Evolutionary conservation across 345 rosid species (phyloP), one percentile per base, ranked within the genome.

Genomic region (Salix brachista): DNA sequence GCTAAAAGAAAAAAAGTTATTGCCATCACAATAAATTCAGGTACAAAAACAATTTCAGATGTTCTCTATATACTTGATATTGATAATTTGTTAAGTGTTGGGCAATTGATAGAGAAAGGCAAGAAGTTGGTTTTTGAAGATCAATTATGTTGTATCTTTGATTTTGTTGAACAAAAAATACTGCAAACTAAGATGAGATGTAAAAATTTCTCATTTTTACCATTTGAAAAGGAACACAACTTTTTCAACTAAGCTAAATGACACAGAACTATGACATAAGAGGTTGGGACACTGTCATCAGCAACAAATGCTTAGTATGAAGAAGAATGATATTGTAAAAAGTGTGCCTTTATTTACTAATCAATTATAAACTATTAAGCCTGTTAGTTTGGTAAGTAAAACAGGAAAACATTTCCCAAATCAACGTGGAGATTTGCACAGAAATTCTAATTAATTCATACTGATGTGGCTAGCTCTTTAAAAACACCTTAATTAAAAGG

Each of bases 41-140:
- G 12, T 9, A 41, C 44, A 41, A 41, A 41, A 41, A 41, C 3
- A 41, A 41, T 41, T 41, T 41, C 0, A 41, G 3, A 41, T 9
- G 12, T 41, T 41, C 44, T 41, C 3, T 41, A 41, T 41, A 2
- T 41, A 41, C 75, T 37, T 4, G 28, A 71, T 0, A 17, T 83
- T 0, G 54, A 75, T 42, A 76, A 83, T 5, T 19, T 79, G 8
- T 32, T 83, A 9, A 72, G 79, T 76, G 75, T 83, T 32, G 54
- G 77, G 0, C 71, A 75, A 3, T 1, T 79, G 2, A 2, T 75
- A 7, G 39, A 79, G 1, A 76, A 68, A 28, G 75, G 56, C 0
- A 79, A 3, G 4, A 60, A 25, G 1, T 41, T 83, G 2, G 0
- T 8, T 4, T 83, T 83, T 36, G 37, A 83, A 69, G 66, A 61